phyloP scores from a whole-genome alignment of 371 early-diverging fungal species.

The Syncephalastrum sp. region DNA sequence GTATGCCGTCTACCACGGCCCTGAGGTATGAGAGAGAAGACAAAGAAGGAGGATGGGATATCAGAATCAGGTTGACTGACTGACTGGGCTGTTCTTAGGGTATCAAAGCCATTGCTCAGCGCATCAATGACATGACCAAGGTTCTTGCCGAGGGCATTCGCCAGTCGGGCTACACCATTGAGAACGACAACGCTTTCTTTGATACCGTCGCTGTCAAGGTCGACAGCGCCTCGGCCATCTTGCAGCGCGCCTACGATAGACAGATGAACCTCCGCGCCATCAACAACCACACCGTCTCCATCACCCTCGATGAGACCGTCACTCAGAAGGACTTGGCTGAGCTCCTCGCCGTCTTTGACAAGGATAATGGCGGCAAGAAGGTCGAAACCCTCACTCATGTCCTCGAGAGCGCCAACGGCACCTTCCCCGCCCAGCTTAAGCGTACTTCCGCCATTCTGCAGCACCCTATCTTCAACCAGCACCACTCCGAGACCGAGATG shows the following conservation, averaged over 20 bases:
- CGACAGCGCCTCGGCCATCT: conserved; percentile 58
- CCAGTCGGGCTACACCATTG: conserved; percentile 66
- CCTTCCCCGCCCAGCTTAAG: conserved; percentile 62
- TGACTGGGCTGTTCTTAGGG: conserved; percentile 51
- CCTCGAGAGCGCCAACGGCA: conserved; percentile 30
- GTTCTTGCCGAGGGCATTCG: conserved; percentile 78
- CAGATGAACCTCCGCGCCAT: conserved; percentile 88
- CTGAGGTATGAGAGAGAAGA: conserved; percentile 48
- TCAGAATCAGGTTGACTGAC: neutral
- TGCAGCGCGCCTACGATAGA: conserved; percentile 68
- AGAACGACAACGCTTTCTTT: conserved; percentile 82
- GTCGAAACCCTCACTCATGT: conserved; percentile 47
- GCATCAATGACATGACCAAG: conserved; percentile 86
- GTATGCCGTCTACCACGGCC: conserved; percentile 98
- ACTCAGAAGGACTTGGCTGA: conserved; percentile 75
- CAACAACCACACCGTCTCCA: conserved; percentile 70
- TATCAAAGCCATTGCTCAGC: conserved; percentile 83
- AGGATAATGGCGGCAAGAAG: conserved; percentile 42
- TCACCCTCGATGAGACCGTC: conserved; percentile 92
- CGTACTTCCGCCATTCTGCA: conserved; percentile 78
- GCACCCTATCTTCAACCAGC: conserved; percentile 90
- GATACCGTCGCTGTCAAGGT: conserved; percentile 90
- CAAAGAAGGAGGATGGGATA: conserved; percentile 3
- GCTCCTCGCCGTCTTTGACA: conserved; percentile 71
- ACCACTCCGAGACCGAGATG: conserved; percentile 99